Conservation (phyloP, 768 basidiomycete species). For the Termitomyces titanicus region DNA sequence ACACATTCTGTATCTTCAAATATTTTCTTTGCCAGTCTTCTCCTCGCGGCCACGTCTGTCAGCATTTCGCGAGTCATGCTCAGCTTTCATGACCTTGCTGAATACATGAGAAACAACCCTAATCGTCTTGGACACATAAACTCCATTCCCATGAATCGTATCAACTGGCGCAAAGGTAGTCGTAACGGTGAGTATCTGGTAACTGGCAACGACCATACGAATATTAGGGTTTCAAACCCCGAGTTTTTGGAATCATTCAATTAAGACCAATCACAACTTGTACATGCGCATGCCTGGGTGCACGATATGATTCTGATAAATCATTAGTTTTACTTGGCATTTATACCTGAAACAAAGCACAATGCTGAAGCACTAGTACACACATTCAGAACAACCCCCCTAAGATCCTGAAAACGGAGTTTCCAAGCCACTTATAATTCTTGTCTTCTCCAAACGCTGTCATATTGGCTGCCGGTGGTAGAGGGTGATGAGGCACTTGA, state of each 20-base stretch:
- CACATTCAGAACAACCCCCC: neutral
- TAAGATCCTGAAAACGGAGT: neutral
- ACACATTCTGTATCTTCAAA: neutral
- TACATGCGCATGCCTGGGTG: too few relatives aligned
- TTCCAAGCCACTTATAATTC: neutral
- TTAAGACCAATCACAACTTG: too few relatives aligned
- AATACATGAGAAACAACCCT: conserved; percentile 8
- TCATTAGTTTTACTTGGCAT: too few relatives aligned
- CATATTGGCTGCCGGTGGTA: neutral
- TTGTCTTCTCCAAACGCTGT: neutral
- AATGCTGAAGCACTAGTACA: too few relatives aligned
- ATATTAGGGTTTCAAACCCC: neutral
- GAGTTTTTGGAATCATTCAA: too few relatives aligned
- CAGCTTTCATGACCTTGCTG: conserved; percentile 13
- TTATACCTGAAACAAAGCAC: too few relatives aligned
- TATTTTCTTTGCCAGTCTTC: neutral
- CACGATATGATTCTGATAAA: too few relatives aligned
- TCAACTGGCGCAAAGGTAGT: conserved; percentile 11
- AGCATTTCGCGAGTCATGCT: conserved; percentile 16
- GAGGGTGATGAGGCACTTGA: neutral
- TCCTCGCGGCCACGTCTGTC: conserved; percentile 11
- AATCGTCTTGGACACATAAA: conserved; percentile 12
- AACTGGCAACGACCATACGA: neutral
- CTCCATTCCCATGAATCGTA: conserved; percentile 7
- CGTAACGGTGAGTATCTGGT: conserved; percentile 11